Evolutionary conservation across 139 green algal genomes (phyloP), one percentile per base, ranked within the genome.

Genomic region (Pleodorina starrii): DNA sequence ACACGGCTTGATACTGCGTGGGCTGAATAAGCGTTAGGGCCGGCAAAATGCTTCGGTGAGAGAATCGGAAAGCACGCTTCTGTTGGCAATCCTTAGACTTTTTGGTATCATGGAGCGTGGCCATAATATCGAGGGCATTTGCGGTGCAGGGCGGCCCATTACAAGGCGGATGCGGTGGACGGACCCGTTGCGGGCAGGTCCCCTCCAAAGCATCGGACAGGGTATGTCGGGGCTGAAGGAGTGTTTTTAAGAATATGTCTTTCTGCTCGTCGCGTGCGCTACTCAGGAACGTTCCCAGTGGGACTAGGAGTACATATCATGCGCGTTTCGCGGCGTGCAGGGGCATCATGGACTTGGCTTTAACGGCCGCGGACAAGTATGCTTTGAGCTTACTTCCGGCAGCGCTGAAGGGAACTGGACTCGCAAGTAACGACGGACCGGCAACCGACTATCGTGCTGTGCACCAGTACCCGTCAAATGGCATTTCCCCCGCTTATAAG

Each of bases 361-460:
- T 89, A 4, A 89, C 84, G 2, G 84, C 84, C 1, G 84, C 84
- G 0, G 84, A 89, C 36, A 63, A 78, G 25, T 89, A 89, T 59
- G 84, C 84, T 1, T 43, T 89, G 0, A 89, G 84, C 68, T 48
- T 89, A 35, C 38, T 89, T 68, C 69, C 82, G 38, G 38, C 40
- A 0, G 50, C 69, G 36, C 43, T 89, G 5, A 81, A 89, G 27
- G 84, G 84, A 5, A 88, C 82, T 2, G 66, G 32, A 0, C 35
- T 88, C 5, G 16, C 29, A 6, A 19, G 23, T 43, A 38, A 32
- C 27, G 38, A 66, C 27, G 19, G 38, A 7, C 29, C n/a, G 3
- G 43, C 57, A 42, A 40, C 36, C 51, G 51, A 84, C 32, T 84
- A 69, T 48, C 76, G 48, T 48, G 44, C 27, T 43, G 48, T n/a